These are phyloP conservation scores for Pleomassaria siparia DNA, from an alignment of 2,329 filamentous ascomycete genomes.

Conservation along the genomic window DNA sequence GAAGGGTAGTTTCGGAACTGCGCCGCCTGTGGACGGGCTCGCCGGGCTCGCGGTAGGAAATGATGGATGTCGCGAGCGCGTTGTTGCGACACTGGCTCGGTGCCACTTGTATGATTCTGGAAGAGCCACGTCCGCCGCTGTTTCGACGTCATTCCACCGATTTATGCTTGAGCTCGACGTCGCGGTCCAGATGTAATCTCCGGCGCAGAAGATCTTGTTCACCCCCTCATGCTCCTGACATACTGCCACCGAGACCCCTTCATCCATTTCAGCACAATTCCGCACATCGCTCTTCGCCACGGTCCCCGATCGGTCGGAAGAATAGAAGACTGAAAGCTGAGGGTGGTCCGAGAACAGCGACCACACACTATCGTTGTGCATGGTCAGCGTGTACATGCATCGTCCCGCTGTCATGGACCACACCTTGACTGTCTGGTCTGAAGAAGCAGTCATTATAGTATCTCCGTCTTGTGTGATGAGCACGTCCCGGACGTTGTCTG, in stretches of 20 bases:
- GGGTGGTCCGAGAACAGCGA: slow-evolving; percentile 89
- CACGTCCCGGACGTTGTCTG: slow-evolving; percentile 89
- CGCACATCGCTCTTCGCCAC: slow-evolving; percentile 96
- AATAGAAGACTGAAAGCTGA: slow-evolving; percentile 87
- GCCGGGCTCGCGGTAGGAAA: slow-evolving; percentile 36
- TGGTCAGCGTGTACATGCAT: slow-evolving; percentile 97
- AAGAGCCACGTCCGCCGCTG: slow-evolving; percentile 66
- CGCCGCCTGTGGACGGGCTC: slow-evolving; percentile 35
- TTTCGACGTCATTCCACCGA: slow-evolving; percentile 85
- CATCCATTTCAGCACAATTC: slow-evolving; percentile 73
- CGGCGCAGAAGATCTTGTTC: slow-evolving; percentile 63
- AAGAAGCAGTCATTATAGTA: slow-evolving; percentile 89
- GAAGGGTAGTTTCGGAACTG: slow-evolving; percentile 66
- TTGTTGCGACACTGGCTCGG: slow-evolving; percentile 55
- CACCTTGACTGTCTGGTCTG: slow-evolving; percentile 95
- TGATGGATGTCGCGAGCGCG: slow-evolving; percentile 45
- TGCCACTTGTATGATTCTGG: slow-evolving; percentile 53
- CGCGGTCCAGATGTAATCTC: slow-evolving; percentile 84
- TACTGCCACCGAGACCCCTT: slow-evolving; percentile 86
- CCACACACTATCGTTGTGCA: slow-evolving; percentile 99
- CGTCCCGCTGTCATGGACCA: slow-evolving; percentile 95
- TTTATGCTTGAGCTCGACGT: slow-evolving; percentile 91
- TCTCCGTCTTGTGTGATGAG: slow-evolving; percentile 86
- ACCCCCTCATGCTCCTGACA: slow-evolving; percentile 89
- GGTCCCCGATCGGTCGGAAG: slow-evolving; percentile 85